These are phyloP conservation scores for Pseudogymnoascus sp. DNA, from an alignment of 2,329 filamentous ascomycete species.

Conservation along the genomic window DNA sequence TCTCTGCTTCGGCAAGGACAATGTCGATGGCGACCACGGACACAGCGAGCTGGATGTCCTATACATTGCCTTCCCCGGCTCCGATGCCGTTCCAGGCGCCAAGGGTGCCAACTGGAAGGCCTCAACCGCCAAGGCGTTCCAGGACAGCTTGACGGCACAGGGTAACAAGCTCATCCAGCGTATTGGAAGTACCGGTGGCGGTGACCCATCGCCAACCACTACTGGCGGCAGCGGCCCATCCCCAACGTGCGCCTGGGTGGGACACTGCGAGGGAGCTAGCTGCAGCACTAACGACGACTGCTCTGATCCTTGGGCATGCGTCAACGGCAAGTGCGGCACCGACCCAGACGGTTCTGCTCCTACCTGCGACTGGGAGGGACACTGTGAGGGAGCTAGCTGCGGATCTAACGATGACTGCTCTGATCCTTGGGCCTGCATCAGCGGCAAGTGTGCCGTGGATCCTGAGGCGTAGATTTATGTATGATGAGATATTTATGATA, in stretches of 20 bases:
- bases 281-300: constrained; percentile 15
- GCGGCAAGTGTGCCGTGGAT: not conserved
- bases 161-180: constrained; percentile 44
- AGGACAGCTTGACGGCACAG: constrained; percentile 41
- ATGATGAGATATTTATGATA: not conserved
- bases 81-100: constrained; percentile 47
- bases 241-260: constrained; percentile 15
- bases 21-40: constrained; percentile 46
- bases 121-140: constrained; percentile 39
- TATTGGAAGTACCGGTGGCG: constrained; percentile 21
- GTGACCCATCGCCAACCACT: constrained; percentile 7
- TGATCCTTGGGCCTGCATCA: constrained; percentile 10
- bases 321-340: constrained; percentile 13
- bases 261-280: constrained; percentile 16
- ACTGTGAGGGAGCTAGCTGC: constrained; percentile 16
- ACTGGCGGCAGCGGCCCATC: constrained; percentile 8
- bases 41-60: constrained; percentile 50
- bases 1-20: constrained; percentile 43
- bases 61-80: constrained; percentile 52
- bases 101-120: constrained; percentile 48
- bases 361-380: constrained; percentile 15
- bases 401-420: constrained; percentile 13
- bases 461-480: not conserved
- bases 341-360: not conserved
- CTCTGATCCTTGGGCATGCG: constrained; percentile 14